Evolutionary conservation across 2,329 filamentous ascomycete genomes (phyloP).

Genomic region (Sporothrix phasma): DNA sequence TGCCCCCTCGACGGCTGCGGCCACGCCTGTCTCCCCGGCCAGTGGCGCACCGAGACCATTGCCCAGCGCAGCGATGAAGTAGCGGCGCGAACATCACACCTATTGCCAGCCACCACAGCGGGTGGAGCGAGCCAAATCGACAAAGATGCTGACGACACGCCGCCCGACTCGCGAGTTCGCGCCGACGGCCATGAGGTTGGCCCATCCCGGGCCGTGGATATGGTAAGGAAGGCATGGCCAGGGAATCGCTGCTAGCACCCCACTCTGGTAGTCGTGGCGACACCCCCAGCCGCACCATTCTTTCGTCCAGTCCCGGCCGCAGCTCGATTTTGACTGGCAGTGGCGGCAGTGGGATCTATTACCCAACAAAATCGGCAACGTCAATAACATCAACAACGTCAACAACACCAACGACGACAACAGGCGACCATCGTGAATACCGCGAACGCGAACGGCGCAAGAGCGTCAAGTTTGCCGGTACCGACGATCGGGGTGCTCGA

Average conservation of each 20-base stretch:
- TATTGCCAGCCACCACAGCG: neutral
- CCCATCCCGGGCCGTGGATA: slow-evolving; percentile 51
- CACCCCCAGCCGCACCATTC: slow-evolving; percentile 24
- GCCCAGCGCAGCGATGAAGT: slow-evolving; percentile 43
- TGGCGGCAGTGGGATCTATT: neutral
- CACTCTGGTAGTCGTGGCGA: neutral
- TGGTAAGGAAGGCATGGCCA: no score
- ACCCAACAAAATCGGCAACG: no score
- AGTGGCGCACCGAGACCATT: slow-evolving; percentile 40
- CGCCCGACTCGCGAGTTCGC: slow-evolving; percentile 23
- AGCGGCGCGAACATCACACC: slow-evolving; percentile 28
- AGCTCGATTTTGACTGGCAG: neutral
- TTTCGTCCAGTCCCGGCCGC: slow-evolving; percentile 42
- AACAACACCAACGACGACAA: no score
- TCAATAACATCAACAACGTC: no score
- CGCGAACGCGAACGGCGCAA: slow-evolving; percentile 47
- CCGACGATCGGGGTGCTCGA: slow-evolving; percentile 23
- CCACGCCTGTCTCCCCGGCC: slow-evolving; percentile 51
- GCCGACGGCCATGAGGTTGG: slow-evolving; percentile 45
- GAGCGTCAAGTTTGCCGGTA: slow-evolving; percentile 52
- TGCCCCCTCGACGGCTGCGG: slow-evolving; percentile 57
- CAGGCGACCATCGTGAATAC: slow-evolving; percentile 10
- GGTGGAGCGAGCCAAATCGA: slow-evolving; percentile 27
- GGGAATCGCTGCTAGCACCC: slow-evolving; percentile 34
- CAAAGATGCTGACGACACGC: slow-evolving; percentile 10